phyloP scores from a whole-genome alignment of 1,284 basidiomycete genomes.

The Inonotus hispidus region DNA sequence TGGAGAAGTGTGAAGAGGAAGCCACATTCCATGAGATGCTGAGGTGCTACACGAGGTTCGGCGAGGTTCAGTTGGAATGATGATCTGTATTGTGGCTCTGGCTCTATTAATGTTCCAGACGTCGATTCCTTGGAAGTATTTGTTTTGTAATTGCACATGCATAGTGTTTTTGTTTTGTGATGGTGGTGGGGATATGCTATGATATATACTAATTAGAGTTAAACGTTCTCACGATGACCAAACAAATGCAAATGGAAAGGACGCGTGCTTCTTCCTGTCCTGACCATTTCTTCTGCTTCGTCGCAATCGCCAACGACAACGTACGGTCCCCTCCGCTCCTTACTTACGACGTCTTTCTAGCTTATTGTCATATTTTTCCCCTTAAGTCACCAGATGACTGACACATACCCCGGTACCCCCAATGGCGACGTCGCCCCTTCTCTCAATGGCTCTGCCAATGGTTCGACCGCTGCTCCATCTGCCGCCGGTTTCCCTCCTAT shows the following conservation, averaged over 20 bases:
- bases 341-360: conserved; percentile 16
- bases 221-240: not conserved
- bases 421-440: conserved; percentile 53
- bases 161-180: not conserved
- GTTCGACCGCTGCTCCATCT: conserved; percentile 48
- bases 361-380: conserved; percentile 24
- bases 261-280: conserved; percentile 8
- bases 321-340: conserved; percentile 18
- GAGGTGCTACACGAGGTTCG: not conserved
- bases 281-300: conserved; percentile 7
- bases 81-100: not conserved
- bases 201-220: not conserved
- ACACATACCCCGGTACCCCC: conserved; percentile 63
- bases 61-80: not conserved
- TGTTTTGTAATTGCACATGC: not conserved
- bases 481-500: conserved; percentile 47
- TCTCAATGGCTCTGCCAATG: conserved; percentile 52
- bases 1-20: too few species aligned
- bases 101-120: not conserved
- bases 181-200: not conserved
- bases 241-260: conserved; percentile 6
- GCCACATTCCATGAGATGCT: conserved; percentile 2
- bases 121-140: too few species aligned
- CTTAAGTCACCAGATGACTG: conserved; percentile 51
- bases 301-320: conserved; percentile 18